Base-by-base conservation (phyloP, 306 rosid species). In the Dryas alaskensis region DNA sequence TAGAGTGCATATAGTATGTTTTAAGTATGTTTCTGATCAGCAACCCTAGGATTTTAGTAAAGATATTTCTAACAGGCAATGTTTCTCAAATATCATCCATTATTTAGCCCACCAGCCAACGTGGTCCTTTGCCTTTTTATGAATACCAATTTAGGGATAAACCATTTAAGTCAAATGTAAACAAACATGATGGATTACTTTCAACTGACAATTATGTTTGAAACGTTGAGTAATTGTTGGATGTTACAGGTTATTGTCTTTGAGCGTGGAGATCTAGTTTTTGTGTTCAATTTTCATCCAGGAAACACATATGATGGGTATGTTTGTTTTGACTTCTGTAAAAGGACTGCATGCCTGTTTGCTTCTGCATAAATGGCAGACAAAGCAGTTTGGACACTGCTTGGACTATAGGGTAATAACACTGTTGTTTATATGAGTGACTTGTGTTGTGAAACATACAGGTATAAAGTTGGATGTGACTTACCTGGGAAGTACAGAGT, bases 391-490 rank as follows among this genome's bases (percentile, higher is more conserved):
- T 60, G 52, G 40, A 13, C 7, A 69, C 9, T 52, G 61, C 31
- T n/a, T 70, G 50, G 22, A 45, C 58, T 31, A 31, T 31, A 10
- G 10, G 47, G 6, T 11, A 48, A 44, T 22, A 5, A 19, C 45
- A 5, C 22, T 44, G 63, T 54, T 63, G 65, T 58, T 27, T 68
- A 68, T 73, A 73, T 59, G 61, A 70, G 72, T 81, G 78, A 62
- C 39, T 44, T 67, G 9, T 42, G 69, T 74, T 65, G 44, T 78
- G 78, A 75, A 73, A 60, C 72, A 75, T 74, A 27, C 84, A 93
- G 98, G 80, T 93, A 93, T 77, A 93, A 93, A 89, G 89, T 93
- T 77, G 98, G 97, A 69, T 93, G 98, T 16, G 98, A 93, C 86
- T 89, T 89, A 79, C 97, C 98, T 75, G 98, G 98, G 78, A 93